phyloP scores from a whole-genome alignment of 495 filamentous ascomycete genomes.

The Astrothelium macrocarpum region DNA sequence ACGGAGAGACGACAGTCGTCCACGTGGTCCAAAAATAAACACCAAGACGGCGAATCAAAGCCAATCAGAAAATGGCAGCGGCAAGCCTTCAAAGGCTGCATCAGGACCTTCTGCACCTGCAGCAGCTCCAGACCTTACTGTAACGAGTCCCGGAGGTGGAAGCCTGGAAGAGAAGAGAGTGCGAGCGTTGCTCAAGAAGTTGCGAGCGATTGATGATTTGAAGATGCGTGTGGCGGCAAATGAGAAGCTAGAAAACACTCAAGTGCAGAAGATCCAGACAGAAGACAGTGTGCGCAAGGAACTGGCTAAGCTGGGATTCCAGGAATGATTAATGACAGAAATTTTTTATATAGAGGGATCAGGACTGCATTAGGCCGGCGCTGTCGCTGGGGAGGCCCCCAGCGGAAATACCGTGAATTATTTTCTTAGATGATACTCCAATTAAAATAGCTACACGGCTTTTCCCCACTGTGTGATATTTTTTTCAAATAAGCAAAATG shows the following conservation, averaged over 20 bases:
- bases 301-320: slow-evolving; percentile 53
- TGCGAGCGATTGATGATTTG: slow-evolving; percentile 91
- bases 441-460: too few relatives aligned
- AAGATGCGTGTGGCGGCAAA: slow-evolving; percentile 91
- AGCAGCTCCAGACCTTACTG: slow-evolving; percentile 37
- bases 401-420: too few relatives aligned
- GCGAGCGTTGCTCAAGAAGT: slow-evolving; percentile 85
- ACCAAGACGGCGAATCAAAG: slow-evolving; percentile 7
- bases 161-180: slow-evolving; percentile 75
- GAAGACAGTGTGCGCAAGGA: slow-evolving; percentile 76
- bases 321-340: slow-evolving; percentile 20
- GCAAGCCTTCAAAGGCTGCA: slow-evolving; percentile 7
- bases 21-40: slow-evolving; percentile 16
- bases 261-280: slow-evolving; percentile 95
- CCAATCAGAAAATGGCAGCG: background rate
- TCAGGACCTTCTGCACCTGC: slow-evolving; percentile 6
- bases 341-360: background rate
- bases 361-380: too few relatives aligned
- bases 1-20: slow-evolving; percentile 15
- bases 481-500: too few relatives aligned
- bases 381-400: too few relatives aligned
- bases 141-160: slow-evolving; percentile 37
- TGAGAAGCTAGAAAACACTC: slow-evolving; percentile 95
- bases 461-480: too few relatives aligned
- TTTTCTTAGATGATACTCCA: too few relatives aligned